Base-by-base conservation (phyloP, 352 stramenopile genomes). In the Globisporangium solare region DNA sequence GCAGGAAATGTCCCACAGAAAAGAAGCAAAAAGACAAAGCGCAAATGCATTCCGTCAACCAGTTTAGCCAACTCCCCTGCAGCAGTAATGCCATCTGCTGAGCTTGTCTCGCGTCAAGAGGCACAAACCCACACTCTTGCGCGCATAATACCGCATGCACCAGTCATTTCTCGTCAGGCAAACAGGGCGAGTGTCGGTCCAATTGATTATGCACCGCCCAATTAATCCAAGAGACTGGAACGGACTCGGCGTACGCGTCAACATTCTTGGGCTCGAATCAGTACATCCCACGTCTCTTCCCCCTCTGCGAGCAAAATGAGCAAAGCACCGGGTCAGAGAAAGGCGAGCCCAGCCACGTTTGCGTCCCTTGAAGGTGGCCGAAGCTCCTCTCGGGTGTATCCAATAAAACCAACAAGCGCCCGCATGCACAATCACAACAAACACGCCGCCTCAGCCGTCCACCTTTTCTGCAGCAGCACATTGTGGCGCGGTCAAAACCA, bases 11-110 rank as follows among this genome's bases (percentile, higher is more conserved):
- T 43, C 39, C 39, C 39, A 43, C 39, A 43, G 39, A 15, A 15
- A 13, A 43, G 17, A 43, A 43, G 10, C 39, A 37, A 47, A 27
- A 27, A 56, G 7, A 27, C 1, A 37, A 40, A 56, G 37, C 41
- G 20, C 17, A 39, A 40, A 6, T 35, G 5, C 27, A 35, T 35
- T 35, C 27, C 27, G 27, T 35, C 27, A 35, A 35, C 27, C 27
- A 35, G 27, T 35, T 31, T 31, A 3, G 37, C 37, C 15, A 13
- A 13, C 37, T 43, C 10, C 39, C 39, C n/a, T 21, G 24, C 17
- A 31, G 51, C 24, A 58, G 51, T 58, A 58, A 58, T 42, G 51
- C 51, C 51, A 58, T 50, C 51, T 58, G 51, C 24, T 50, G 39
- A 40, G 20, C 21, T 56, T 56, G 51, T 56, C 21, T 41, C 40